phyloP scores from a whole-genome alignment of 306 rosid species.

The Casuarina glauca region DNA sequence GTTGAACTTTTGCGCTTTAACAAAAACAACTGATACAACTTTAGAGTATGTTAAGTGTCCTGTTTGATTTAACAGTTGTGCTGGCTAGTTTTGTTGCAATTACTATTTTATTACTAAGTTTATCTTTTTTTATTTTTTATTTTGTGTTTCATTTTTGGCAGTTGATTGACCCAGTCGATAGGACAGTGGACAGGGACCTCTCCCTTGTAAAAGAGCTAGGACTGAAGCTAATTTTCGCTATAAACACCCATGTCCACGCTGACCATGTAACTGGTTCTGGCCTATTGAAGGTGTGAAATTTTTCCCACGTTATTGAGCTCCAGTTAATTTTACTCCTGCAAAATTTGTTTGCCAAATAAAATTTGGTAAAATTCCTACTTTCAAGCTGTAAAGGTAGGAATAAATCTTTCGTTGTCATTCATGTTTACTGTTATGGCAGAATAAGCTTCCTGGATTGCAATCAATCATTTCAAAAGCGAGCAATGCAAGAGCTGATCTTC shows the following conservation, averaged over 20 bases:
- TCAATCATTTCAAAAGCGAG: constrained; percentile 88
- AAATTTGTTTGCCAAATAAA: not conserved
- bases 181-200: constrained; percentile 83
- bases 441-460: constrained; percentile 66
- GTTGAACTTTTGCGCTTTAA: not conserved
- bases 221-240: constrained; percentile 68
- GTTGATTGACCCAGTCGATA: constrained; percentile 99
- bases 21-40: not conserved
- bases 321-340: not conserved
- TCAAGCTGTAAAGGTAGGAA: not conserved
- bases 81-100: constrained; percentile 11
- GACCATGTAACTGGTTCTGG: constrained; percentile 98
- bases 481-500: constrained; percentile 72
- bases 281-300: constrained; percentile 62
- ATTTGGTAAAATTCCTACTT: not conserved
- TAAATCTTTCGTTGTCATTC: constrained; percentile 6
- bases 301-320: not conserved
- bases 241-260: constrained; percentile 98
- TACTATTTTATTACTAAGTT: not conserved
- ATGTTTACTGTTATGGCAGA: constrained; percentile 31
- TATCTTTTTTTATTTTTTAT: not conserved
- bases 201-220: constrained; percentile 70
- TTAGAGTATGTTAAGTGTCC: too few relatives aligned
- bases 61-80: not conserved
- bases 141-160: constrained; percentile 17